Percentiles rank a stretch among this genome's conserved stretches.
phyloP scores from a whole-genome alignment of 2,329 filamentous ascomycete genomes.

The Fusarium robinianum region DNA sequence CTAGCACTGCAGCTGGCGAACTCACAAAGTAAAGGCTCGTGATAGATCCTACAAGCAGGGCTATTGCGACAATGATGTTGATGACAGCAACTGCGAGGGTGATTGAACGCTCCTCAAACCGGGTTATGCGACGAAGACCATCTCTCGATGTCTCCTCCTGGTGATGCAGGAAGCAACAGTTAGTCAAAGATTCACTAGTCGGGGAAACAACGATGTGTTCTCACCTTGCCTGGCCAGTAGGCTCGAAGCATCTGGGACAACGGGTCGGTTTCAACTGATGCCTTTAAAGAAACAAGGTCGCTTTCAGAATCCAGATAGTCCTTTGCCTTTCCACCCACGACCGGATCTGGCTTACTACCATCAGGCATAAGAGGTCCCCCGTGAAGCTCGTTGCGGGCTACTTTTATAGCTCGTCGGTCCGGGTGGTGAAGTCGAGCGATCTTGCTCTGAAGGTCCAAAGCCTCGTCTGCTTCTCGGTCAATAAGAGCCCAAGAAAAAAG shows the following conservation, averaged over 20 bases:
- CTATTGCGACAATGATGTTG: background rate
- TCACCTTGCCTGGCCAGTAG: constrained; percentile 7
- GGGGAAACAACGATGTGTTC: background rate
- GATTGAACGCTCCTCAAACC: constrained; percentile 2
- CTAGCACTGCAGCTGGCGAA: constrained; percentile 2
- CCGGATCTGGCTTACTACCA: rapidly evolving
- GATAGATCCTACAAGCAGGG: background rate
- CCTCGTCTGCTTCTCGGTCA: background rate
- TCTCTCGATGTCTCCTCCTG: constrained; percentile 1
- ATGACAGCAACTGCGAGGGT: background rate
- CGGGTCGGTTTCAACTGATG: background rate
- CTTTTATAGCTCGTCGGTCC: background rate
- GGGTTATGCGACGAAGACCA: background rate
- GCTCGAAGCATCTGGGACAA: background rate
- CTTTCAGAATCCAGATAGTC: background rate
- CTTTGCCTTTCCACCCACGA: background rate
- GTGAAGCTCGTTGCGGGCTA: constrained; percentile 3
- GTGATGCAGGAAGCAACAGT: too few relatives aligned
- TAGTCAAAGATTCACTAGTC: too few relatives aligned
- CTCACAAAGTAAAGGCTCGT: constrained; percentile 3
- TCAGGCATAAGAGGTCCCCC: rapidly evolving
- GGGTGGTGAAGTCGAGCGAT: background rate
- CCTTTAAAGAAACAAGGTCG: background rate
- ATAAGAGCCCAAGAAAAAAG: rapidly evolving
- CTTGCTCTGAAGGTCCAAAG: background rate